Conservation (phyloP, 345 rosid species). For the Rhodamnia argentea region DNA sequence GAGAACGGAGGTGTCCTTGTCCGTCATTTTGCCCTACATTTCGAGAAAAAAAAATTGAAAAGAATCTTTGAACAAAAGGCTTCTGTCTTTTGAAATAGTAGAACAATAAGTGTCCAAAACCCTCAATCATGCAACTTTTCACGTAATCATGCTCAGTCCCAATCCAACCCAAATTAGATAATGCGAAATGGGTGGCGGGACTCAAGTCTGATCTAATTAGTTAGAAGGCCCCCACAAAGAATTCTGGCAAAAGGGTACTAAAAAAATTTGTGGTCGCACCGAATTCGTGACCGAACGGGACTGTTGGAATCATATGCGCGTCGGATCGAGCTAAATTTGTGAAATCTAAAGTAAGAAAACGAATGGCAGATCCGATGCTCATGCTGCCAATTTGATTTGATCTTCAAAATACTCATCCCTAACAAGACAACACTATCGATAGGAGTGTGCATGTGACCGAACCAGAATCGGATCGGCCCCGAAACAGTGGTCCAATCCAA, state of each 20-base stretch:
- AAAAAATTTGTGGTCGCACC: background rate
- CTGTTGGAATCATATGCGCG: background rate
- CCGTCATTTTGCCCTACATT: background rate
- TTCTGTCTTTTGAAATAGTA: background rate
- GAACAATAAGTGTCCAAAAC: background rate
- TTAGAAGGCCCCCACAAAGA: background rate
- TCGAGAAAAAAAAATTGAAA: background rate
- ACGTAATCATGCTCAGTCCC: background rate
- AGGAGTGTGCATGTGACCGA: too few species aligned
- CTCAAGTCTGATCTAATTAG: background rate
- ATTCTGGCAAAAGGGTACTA: background rate
- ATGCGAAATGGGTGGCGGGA: background rate
- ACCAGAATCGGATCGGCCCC: too few species aligned
- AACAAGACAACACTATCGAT: background rate
- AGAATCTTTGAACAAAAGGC: background rate
- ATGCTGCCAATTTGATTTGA: background rate
- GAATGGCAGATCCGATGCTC: background rate
- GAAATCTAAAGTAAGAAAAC: background rate
- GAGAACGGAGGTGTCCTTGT: background rate
- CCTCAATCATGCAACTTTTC: background rate
- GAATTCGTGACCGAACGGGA: background rate
- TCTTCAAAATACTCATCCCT: background rate
- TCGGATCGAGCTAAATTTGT: background rate
- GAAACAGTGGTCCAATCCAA: too few species aligned
- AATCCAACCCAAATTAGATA: background rate